phyloP scores from a whole-genome alignment of 108 stramenopile species.

The Pseudonitzschia multistriata region DNA sequence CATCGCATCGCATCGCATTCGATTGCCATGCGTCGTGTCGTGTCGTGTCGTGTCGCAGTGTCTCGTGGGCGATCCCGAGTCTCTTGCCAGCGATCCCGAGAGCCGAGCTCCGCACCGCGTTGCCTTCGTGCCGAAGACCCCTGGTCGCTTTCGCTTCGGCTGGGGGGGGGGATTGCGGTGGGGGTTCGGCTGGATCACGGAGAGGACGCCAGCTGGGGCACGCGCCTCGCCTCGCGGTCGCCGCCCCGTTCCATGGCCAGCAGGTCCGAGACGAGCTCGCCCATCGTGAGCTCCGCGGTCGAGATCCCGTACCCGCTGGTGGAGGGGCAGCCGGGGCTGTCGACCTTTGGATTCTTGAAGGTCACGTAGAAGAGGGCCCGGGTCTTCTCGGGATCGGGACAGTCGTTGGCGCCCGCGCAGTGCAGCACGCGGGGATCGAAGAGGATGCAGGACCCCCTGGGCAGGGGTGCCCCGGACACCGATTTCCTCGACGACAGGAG shows the following conservation, averaged over 20 bases:
- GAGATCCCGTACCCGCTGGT: slow-evolving; percentile 26
- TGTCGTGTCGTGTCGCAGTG: too few relatives aligned
- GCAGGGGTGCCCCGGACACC: slow-evolving; percentile 48
- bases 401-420: slow-evolving; percentile 47
- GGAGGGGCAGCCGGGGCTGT: slow-evolving; percentile 37
- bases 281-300: slow-evolving; percentile 24
- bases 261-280: slow-evolving; percentile 14
- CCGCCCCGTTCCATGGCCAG: background rate
- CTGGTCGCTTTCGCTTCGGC: too few relatives aligned
- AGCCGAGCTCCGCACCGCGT: too few relatives aligned
- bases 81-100: too few relatives aligned
- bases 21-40: too few relatives aligned
- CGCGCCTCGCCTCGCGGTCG: background rate
- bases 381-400: slow-evolving; percentile 11
- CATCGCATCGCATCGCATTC: too few relatives aligned
- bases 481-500: slow-evolving; percentile 9
- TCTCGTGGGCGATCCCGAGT: too few relatives aligned
- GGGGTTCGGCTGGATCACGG: background rate
- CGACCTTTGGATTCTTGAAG: slow-evolving; percentile 27
- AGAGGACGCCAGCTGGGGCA: background rate
- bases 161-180: too few relatives aligned
- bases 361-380: slow-evolving; percentile 43
- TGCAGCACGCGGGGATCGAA: slow-evolving; percentile 80
- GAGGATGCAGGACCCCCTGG: slow-evolving; percentile 70
- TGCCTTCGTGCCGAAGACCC: too few relatives aligned